A percentile compares a stretch with the other conserved stretches of the same genome.
phyloP scores from a whole-genome alignment of 306 rosid species.

The Lablab purpureus region DNA sequence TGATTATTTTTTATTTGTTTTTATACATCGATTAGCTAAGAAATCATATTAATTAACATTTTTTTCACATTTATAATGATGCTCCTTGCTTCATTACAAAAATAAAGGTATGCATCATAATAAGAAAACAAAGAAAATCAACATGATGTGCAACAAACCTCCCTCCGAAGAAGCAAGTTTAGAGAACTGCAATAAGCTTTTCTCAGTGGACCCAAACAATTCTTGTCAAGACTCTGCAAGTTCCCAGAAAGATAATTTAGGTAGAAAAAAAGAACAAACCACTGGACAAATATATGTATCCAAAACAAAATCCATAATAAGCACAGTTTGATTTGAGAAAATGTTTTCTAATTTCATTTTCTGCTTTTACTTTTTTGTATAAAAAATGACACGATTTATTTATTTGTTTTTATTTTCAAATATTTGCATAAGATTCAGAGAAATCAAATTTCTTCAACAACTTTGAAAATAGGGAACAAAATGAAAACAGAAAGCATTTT shows the following conservation, averaged over 20 bases:
- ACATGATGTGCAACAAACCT: conserved; percentile 60
- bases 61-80: neutral
- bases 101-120: conserved; percentile 12
- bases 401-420: neutral
- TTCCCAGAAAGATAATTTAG: conserved; percentile 41
- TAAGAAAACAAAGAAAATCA: conserved; percentile 39
- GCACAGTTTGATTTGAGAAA: neutral
- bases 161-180: conserved; percentile 96
- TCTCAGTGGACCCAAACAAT: conserved; percentile 87
- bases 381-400: neutral
- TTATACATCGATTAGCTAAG: conserved; percentile 12
- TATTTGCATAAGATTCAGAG: neutral
- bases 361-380: neutral
- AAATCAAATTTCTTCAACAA: neutral
- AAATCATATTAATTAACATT: conserved; percentile 9
- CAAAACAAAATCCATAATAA: conserved; percentile 30
- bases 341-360: neutral
- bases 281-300: conserved; percentile 9
- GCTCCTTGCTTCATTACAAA: conserved; percentile 19
- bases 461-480: conserved; percentile 2
- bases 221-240: conserved; percentile 94
- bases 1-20: neutral
- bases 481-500: neutral
- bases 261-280: conserved; percentile 23
- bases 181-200: conserved; percentile 98